phyloP scores from a whole-genome alignment of 176 grass and related monocot species.

The Canna indica region DNA sequence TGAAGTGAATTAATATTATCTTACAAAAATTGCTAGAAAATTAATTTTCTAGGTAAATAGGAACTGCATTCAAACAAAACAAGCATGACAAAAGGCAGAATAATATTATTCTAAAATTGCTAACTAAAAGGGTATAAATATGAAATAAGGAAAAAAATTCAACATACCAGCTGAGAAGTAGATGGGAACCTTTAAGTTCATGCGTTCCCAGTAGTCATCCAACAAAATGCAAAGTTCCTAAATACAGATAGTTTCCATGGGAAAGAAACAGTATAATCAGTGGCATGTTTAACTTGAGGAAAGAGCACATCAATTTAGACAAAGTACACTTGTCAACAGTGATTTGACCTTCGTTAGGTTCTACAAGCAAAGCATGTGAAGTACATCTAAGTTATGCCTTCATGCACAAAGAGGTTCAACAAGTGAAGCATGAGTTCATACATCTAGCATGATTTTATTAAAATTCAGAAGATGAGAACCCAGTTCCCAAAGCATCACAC shows the following conservation, averaged over 20 bases:
- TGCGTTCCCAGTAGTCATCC: slow-evolving; percentile 93
- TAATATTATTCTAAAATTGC: neutral
- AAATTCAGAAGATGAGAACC: neutral
- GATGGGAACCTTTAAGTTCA: slow-evolving; percentile 85
- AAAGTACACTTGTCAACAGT: neutral
- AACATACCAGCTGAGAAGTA: slow-evolving; percentile 84
- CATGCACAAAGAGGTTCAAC: too few species aligned
- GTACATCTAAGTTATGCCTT: too few species aligned
- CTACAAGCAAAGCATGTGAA: too few species aligned
- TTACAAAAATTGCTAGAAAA: too few species aligned
- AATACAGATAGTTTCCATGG: slow-evolving; percentile 17
- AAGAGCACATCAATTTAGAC: neutral
- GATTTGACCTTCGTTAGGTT: too few species aligned
- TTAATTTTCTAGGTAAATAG: neutral
- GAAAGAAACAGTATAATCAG: neutral
- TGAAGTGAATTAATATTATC: too few species aligned
- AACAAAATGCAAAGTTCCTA: slow-evolving; percentile 92
- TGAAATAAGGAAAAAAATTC: neutral
- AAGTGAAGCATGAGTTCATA: too few species aligned
- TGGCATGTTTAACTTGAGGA: neutral
- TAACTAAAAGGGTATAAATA: neutral
- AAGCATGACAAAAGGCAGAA: neutral
- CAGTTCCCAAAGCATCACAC: neutral
- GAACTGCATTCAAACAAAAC: neutral
- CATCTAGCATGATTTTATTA: too few species aligned